A percentile compares a stretch with the other conserved stretches of the same genome.
Conservation (phyloP, 2,329 filamentous ascomycete genomes). For the Exophiala aquamarina region DNA sequence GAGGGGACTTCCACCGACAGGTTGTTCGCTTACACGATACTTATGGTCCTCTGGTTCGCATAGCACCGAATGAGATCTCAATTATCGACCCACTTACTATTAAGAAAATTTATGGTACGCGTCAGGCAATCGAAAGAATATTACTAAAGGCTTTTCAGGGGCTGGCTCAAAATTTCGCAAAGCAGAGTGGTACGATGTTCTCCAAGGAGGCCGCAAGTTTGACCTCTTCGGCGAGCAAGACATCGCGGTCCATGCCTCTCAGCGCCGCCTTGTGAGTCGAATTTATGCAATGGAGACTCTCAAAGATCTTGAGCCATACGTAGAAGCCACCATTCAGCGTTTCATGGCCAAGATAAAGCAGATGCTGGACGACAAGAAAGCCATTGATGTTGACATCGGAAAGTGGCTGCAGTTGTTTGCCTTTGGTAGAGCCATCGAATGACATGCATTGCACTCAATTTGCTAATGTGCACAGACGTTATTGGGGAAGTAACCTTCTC, state of each 20-base stretch:
- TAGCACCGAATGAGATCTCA: slow-evolving; percentile 43
- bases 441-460: slow-evolving; percentile 33
- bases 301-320: slow-evolving; percentile 40
- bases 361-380: neutral
- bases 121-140: neutral
- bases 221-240: slow-evolving; percentile 42
- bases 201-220: slow-evolving; percentile 39
- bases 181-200: slow-evolving; percentile 41
- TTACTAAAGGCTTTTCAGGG: slow-evolving; percentile 19
- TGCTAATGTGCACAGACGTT: slow-evolving; percentile 29
- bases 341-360: slow-evolving; percentile 31
- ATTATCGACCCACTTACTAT: slow-evolving; percentile 33
- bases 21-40: slow-evolving; percentile 31
- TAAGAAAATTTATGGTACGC: slow-evolving; percentile 22
- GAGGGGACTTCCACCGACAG: slow-evolving; percentile 7
- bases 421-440: slow-evolving; percentile 4
- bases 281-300: slow-evolving; percentile 40
- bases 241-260: slow-evolving; percentile 36
- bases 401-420: slow-evolving; percentile 9
- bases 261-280: slow-evolving; percentile 35
- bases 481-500: slow-evolving; percentile 35
- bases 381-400: slow-evolving; percentile 1
- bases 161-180: slow-evolving; percentile 44
- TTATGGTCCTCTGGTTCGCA: slow-evolving; percentile 42
- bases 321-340: slow-evolving; percentile 37